Evolutionary conservation across 2,329 filamentous ascomycete genomes (phyloP).

Genomic region (Trichoderma afroharzianum): DNA sequence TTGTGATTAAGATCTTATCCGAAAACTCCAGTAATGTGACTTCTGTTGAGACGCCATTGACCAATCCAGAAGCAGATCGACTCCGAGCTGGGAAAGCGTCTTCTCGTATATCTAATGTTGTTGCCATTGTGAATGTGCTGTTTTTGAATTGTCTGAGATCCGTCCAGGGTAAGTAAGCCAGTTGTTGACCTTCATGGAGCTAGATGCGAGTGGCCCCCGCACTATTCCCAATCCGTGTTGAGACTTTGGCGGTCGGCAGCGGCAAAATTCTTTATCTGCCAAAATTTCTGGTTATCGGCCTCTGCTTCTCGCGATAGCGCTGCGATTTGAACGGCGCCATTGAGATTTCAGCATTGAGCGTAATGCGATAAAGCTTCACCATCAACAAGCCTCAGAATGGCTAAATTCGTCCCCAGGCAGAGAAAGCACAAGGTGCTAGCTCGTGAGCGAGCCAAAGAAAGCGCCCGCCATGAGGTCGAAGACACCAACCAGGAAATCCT

Average conservation of each 20-base stretch:
- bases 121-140: conserved; percentile 33
- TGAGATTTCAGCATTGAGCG: conserved; percentile 18
- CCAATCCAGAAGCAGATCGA: conserved; percentile 54
- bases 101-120: conserved; percentile 38
- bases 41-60: conserved; percentile 69
- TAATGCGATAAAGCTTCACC: conserved; percentile 16
- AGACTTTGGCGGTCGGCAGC: conserved; percentile 33
- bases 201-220: conserved; percentile 26
- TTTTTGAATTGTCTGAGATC: background rate
- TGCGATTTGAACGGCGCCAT: conserved; percentile 14
- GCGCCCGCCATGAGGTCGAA: conserved; percentile 38
- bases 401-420: conserved; percentile 60
- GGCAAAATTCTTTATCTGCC: conserved; percentile 35
- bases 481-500: conserved; percentile 37
- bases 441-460: conserved; percentile 51
- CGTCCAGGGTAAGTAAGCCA: conserved; percentile 16
- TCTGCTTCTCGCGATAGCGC: background rate
- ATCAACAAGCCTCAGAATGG: conserved; percentile 35
- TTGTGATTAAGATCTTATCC: conserved; percentile 87
- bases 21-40: conserved; percentile 71
- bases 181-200: background rate
- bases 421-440: conserved; percentile 67
- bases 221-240: conserved; percentile 32
- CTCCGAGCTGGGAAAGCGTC: conserved; percentile 67
- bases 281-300: conserved; percentile 32